Conservation (phyloP, 345 rosid genomes). For the Turritis glabra region DNA sequence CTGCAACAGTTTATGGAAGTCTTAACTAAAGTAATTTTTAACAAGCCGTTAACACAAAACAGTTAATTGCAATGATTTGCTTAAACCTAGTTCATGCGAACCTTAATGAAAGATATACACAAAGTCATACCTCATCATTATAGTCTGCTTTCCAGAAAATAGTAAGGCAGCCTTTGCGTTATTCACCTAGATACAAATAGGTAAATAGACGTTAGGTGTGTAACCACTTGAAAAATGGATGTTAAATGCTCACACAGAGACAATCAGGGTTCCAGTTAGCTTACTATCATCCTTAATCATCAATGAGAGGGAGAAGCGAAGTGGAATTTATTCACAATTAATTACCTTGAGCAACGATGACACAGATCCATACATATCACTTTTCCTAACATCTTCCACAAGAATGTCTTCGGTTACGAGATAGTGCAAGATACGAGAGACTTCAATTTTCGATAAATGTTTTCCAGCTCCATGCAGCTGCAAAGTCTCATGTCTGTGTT, state of each 20-base stretch:
- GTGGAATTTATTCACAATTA: conserved; percentile 11
- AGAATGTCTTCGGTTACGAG: conserved; percentile 85
- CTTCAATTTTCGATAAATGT: conserved; percentile 77
- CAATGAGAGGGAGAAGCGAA: neutral
- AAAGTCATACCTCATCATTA: conserved; percentile 63
- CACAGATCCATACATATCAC: conserved; percentile 88
- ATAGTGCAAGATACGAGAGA: conserved; percentile 79
- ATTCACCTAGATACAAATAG: conserved; percentile 65
- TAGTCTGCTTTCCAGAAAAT: conserved; percentile 51
- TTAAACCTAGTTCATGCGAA: conserved; percentile 8
- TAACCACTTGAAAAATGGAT: neutral
- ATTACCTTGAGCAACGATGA: conserved; percentile 89
- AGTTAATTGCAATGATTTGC: neutral
- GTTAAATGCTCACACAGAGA: neutral
- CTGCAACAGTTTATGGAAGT: conserved; percentile 43
- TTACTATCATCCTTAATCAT: neutral
- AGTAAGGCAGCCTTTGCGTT: conserved; percentile 61
- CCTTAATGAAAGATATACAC: conserved; percentile 20
- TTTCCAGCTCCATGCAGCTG: conserved; percentile 95
- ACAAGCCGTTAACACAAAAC: conserved; percentile 1
- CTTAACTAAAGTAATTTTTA: conserved; percentile 14
- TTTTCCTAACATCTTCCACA: conserved; percentile 91
- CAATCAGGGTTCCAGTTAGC: conserved; percentile 18
- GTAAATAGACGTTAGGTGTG: neutral
- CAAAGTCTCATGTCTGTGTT: conserved; percentile 74